Conservation (phyloP, 805 yeast species). For the Candida tibetensis region DNA sequence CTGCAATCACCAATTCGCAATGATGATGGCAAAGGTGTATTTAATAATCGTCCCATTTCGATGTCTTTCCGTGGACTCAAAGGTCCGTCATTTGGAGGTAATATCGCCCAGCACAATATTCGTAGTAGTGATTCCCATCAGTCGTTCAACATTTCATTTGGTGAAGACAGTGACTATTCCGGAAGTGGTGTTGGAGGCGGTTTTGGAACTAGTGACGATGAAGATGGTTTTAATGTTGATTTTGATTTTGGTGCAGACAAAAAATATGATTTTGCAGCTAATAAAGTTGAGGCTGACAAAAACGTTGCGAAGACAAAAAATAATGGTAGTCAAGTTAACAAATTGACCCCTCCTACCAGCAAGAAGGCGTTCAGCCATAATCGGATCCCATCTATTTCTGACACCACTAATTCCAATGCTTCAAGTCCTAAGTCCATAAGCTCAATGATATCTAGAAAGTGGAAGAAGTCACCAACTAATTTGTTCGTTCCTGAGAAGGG, state of each 20-base stretch:
- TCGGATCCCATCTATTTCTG: constrained; percentile 29
- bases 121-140: constrained; percentile 41
- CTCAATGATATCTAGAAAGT: constrained; percentile 27
- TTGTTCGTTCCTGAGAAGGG: constrained; percentile 6
- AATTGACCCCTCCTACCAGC: constrained; percentile 15
- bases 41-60: constrained; percentile 38
- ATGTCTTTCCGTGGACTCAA: constrained; percentile 62
- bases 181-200: constrained; percentile 39
- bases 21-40: constrained; percentile 9
- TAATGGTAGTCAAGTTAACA: neutral
- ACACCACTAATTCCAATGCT: constrained; percentile 13
- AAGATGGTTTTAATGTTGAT: constrained; percentile 23
- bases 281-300: neutral
- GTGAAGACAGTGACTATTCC: constrained; percentile 26
- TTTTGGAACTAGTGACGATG: constrained; percentile 24
- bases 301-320: neutral
- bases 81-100: constrained; percentile 54
- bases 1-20: constrained; percentile 2
- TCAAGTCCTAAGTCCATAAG: constrained; percentile 34
- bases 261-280: constrained; percentile 7
- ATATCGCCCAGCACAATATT: constrained; percentile 23
- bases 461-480: constrained; percentile 20
- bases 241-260: constrained; percentile 18
- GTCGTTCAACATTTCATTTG: constrained; percentile 37
- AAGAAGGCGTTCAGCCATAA: constrained; percentile 26